Evolutionary conservation across 2,329 filamentous ascomycete species (phyloP).

Genomic region (Exophiala bonariae): DNA sequence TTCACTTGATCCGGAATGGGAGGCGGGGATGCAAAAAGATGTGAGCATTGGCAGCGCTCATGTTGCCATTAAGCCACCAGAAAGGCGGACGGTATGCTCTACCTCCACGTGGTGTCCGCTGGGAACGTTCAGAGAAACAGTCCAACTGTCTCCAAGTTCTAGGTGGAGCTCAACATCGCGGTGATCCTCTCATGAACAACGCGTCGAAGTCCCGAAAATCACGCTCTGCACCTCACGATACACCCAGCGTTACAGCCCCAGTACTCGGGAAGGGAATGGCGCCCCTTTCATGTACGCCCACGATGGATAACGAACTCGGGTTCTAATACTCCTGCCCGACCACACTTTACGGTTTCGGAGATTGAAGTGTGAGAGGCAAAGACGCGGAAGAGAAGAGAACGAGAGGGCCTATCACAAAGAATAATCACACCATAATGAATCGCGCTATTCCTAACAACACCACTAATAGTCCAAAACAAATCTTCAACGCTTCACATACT

Average conservation of each 20-base stretch:
- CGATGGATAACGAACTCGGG: background rate
- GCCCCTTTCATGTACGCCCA: background rate
- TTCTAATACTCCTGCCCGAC: background rate
- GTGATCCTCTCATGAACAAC: constrained; percentile 1
- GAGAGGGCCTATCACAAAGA: constrained; percentile 3
- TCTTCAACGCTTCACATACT: constrained; percentile 3
- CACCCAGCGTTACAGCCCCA: constrained; percentile 1
- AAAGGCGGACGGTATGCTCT: background rate
- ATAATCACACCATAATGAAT: constrained; percentile 2
- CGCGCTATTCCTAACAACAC: constrained; percentile 4
- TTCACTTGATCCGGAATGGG: too few relatives aligned
- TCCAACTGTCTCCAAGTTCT: background rate
- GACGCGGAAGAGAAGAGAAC: too few relatives aligned
- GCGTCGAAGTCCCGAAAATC: background rate
- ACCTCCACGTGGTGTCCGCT: constrained; percentile 1
- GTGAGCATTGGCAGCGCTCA: too few relatives aligned
- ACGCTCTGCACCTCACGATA: background rate
- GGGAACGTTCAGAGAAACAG: constrained; percentile 2
- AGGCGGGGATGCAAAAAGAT: too few relatives aligned
- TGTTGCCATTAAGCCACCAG: too few relatives aligned
- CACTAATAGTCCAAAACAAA: constrained; percentile 3
- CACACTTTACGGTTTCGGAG: constrained; percentile 1
- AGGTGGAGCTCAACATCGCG: constrained; percentile 1
- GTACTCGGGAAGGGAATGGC: background rate
- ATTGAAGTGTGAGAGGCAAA: too few relatives aligned